A percentile compares a stretch with the other conserved stretches of the same genome.
Evolutionary conservation across 805 yeast genomes (phyloP).

Genomic region (Barnettozyma populi): DNA sequence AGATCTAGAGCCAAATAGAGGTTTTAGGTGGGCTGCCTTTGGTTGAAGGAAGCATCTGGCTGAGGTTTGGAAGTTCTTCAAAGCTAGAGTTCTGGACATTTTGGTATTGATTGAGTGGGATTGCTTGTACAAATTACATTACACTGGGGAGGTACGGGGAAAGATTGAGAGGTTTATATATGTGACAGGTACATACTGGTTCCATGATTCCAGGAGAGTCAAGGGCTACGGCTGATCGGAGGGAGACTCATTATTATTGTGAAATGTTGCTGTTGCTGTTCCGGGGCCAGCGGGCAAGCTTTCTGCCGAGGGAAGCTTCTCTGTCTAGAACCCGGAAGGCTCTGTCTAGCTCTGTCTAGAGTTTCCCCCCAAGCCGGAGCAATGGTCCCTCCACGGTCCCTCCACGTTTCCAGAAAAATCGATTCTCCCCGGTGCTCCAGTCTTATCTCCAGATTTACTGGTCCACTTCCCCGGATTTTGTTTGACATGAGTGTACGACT

Average conservation of each 20-base stretch:
- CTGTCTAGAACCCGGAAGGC: neutral
- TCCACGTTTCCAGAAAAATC: slow-evolving; percentile 3
- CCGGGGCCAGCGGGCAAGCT: neutral
- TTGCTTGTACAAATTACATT: neutral
- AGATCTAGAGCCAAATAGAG: slow-evolving; percentile 14
- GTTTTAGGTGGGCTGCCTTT: slow-evolving; percentile 9
- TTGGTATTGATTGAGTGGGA: neutral
- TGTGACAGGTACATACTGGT: neutral
- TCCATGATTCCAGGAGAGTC: slow-evolving; percentile 8
- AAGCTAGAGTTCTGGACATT: slow-evolving; percentile 17
- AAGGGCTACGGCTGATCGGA: slow-evolving; percentile 10
- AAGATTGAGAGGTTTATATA: slow-evolving; percentile 2
- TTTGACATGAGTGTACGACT: neutral
- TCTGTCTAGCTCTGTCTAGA: neutral
- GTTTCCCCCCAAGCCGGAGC: neutral
- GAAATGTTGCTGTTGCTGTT: neutral
- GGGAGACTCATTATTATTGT: neutral
- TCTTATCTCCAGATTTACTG: neutral
- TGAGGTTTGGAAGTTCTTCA: slow-evolving; percentile 24
- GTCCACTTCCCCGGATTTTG: slow-evolving; percentile 8
- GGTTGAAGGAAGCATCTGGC: slow-evolving; percentile 22
- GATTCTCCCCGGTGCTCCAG: neutral
- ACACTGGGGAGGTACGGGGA: neutral
- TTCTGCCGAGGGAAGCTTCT: neutral
- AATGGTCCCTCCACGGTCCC: neutral